These are phyloP conservation scores for Mentha longifolia DNA, from an alignment of 257 asterid species.

Conservation along the genomic window DNA sequence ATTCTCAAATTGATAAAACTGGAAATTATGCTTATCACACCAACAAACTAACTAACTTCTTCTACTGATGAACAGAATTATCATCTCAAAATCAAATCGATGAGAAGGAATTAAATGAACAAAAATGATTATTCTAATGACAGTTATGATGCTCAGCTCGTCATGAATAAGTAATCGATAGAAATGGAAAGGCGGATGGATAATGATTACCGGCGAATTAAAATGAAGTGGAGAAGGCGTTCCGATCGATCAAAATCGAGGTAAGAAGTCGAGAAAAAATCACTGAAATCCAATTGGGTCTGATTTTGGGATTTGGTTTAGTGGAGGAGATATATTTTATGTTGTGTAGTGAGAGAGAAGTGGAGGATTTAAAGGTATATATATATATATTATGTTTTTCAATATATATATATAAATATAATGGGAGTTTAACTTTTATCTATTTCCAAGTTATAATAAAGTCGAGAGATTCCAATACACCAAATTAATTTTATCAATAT, in stretches of 20 bases:
- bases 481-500: too few species aligned
- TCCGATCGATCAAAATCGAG: not conserved
- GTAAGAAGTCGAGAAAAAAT: too few species aligned
- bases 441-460: too few species aligned
- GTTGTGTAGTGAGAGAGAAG: conserved; percentile 28
- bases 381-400: too few species aligned
- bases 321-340: too few species aligned
- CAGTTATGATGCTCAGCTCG: not conserved
- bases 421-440: too few species aligned
- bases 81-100: conserved; percentile 8
- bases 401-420: too few species aligned
- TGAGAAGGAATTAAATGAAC: not conserved
- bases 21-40: not conserved
- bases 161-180: not conserved
- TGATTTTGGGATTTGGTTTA: too few species aligned
- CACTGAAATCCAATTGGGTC: too few species aligned
- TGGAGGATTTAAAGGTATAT: conserved; percentile 45
- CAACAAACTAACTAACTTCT: not conserved
- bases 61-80: not conserved
- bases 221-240: not conserved
- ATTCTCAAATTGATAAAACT: too few species aligned
- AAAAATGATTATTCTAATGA: not conserved
- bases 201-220: conserved; percentile 26
- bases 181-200: not conserved
- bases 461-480: too few species aligned